A percentile compares a stretch with the other conserved stretches of the same genome.
Evolutionary conservation across 495 filamentous ascomycete genomes (phyloP).

Genomic region (Chaetomium fimeti): DNA sequence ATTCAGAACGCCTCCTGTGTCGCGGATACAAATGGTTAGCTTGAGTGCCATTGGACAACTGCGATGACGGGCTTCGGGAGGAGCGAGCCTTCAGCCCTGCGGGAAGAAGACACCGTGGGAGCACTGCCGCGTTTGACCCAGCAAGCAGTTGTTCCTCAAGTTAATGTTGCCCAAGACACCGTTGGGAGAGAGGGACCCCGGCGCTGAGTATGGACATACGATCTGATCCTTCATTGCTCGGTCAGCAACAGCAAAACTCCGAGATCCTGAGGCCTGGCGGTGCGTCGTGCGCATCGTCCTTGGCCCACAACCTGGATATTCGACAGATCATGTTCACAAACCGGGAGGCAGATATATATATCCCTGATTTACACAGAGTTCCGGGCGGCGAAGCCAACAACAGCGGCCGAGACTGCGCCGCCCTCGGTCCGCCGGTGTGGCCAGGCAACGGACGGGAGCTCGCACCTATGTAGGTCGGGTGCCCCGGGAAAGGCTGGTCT

Average conservation of each 20-base stretch:
- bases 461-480: background rate
- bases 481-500: background rate
- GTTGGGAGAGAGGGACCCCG: background rate
- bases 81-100: too few relatives aligned
- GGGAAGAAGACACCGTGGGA: too few relatives aligned
- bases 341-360: background rate
- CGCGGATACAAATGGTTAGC: background rate
- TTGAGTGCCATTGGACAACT: too few relatives aligned
- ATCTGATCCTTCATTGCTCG: background rate
- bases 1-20: background rate
- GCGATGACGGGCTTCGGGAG: too few relatives aligned
- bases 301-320: background rate
- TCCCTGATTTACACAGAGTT: too few relatives aligned
- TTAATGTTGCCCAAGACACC: too few relatives aligned
- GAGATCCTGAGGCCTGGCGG: background rate
- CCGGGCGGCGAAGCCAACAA: too few relatives aligned
- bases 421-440: background rate
- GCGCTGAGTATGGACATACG: background rate
- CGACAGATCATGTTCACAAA: background rate
- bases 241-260: background rate
- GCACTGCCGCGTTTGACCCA: too few relatives aligned
- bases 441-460: background rate
- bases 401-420: too few relatives aligned
- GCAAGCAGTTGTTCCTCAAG: too few relatives aligned
- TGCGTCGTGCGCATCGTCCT: background rate